phyloP scores from a whole-genome alignment of 1,139 yeast genomes.

The Torulaspora globosa region DNA sequence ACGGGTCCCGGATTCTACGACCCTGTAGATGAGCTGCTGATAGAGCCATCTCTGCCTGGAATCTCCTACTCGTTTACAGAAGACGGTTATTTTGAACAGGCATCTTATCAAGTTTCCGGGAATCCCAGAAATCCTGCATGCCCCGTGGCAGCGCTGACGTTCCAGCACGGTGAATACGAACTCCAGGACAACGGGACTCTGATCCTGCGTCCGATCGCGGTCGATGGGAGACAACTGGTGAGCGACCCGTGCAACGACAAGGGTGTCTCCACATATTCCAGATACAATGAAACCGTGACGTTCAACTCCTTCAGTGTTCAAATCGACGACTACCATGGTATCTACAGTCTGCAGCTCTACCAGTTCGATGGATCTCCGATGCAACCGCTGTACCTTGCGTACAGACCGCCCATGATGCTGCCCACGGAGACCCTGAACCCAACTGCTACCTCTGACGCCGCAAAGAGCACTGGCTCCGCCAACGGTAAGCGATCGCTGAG shows the following conservation, averaged over 20 bases:
- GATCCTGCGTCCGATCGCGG: conserved; percentile 65
- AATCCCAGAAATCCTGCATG: conserved; percentile 75
- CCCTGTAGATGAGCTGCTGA: conserved; percentile 87
- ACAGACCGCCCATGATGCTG: conserved; percentile 91
- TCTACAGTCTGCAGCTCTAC: conserved; percentile 67
- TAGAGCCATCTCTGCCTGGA: conserved; percentile 95
- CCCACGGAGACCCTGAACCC: conserved; percentile 92
- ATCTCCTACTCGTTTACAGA: conserved; percentile 85
- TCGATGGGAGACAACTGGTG: conserved; percentile 89
- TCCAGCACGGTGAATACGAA: conserved; percentile 83
- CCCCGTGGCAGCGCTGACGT: conserved; percentile 74
- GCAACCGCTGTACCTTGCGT: conserved; percentile 88
- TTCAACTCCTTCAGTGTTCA: conserved; percentile 56
- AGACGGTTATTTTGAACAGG: conserved; percentile 90
- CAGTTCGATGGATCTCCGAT: conserved; percentile 77
- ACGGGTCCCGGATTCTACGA: conserved; percentile 97
- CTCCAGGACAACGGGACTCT: conserved; percentile 63
- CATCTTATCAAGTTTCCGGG: conserved; percentile 70
- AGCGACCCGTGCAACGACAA: conserved; percentile 74
- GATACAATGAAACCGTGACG: conserved; percentile 65
- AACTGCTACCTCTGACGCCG: conserved; percentile 30
- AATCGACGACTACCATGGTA: conserved; percentile 78
- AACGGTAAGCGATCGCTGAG: conserved; percentile 39
- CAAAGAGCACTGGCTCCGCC: conserved; percentile 31
- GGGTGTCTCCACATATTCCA: conserved; percentile 57